Evolutionary conservation across 805 yeast genomes (phyloP).

Genomic region (Candida boidinii): DNA sequence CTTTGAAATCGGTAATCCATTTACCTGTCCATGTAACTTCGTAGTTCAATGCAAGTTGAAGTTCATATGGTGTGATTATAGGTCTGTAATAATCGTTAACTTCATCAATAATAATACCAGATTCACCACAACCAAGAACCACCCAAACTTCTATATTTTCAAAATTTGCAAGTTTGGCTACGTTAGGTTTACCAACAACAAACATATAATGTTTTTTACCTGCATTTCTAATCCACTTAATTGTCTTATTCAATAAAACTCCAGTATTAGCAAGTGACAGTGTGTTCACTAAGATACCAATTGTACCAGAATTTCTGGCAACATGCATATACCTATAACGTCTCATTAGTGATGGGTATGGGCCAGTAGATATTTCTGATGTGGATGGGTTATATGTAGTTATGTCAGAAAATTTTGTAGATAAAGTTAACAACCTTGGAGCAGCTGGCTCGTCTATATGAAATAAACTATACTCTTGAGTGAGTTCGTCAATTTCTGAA

Average conservation of each 20-base stretch:
- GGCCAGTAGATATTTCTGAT: constrained; percentile 36
- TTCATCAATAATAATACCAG: constrained; percentile 81
- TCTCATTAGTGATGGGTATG: constrained; percentile 72
- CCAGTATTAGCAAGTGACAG: constrained; percentile 72
- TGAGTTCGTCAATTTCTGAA: constrained; percentile 16
- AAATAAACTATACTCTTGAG: constrained; percentile 48
- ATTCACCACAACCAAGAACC: constrained; percentile 87
- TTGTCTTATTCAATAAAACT: constrained; percentile 52
- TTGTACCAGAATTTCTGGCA: constrained; percentile 86
- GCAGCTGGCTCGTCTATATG: constrained; percentile 70
- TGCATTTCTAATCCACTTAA: constrained; percentile 53
- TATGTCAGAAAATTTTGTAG: constrained; percentile 58
- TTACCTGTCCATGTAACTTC: constrained; percentile 87
- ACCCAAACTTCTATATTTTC: constrained; percentile 95
- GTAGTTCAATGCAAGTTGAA: constrained; percentile 67
- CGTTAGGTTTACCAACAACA: constrained; percentile 97
- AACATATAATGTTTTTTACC: constrained; percentile 90
- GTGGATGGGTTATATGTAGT: constrained; percentile 38
- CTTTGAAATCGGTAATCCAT: constrained; percentile 78
- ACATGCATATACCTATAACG: constrained; percentile 81
- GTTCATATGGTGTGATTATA: constrained; percentile 87
- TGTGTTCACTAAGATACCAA: constrained; percentile 88
- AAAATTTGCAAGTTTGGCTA: constrained; percentile 92
- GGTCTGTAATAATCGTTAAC: constrained; percentile 80
- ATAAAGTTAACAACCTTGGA: constrained; percentile 67